These are phyloP conservation scores for Scheffersomyces lignicola DNA, from an alignment of 1,139 yeast genomes.

Conservation along the genomic window DNA sequence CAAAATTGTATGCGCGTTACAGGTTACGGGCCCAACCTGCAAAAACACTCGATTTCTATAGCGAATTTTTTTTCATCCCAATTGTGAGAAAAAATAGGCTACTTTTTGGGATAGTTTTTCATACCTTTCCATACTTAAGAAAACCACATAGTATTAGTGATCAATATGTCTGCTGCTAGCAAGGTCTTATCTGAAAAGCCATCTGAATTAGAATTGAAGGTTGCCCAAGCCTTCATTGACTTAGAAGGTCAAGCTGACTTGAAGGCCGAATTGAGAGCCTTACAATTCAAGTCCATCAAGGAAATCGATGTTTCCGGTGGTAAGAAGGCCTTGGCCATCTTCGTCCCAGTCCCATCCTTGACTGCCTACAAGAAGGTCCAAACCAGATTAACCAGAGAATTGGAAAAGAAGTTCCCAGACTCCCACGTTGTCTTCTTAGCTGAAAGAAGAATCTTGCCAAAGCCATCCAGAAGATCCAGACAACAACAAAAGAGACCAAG, in stretches of 20 bases:
- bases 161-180: conserved; percentile 88
- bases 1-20: conserved; percentile 6
- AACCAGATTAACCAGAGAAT: conserved; percentile 97
- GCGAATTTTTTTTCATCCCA: conserved; percentile 10
- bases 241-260: conserved; percentile 94
- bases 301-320: conserved; percentile 98
- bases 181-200: conserved; percentile 93
- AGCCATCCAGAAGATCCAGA: conserved; percentile 90
- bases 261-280: conserved; percentile 97
- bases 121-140: not conserved
- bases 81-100: conserved; percentile 6
- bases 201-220: conserved; percentile 98
- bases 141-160: not conserved
- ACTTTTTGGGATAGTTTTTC: conserved; percentile 8
- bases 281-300: conserved; percentile 98
- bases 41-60: conserved; percentile 9
- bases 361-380: conserved; percentile 96
- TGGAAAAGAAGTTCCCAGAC: conserved; percentile 99
- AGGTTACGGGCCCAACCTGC: conserved; percentile 9
- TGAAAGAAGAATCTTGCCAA: conserved; percentile 99
- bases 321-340: conserved; percentile 97
- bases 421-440: conserved; percentile 99
- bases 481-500: conserved; percentile 99
- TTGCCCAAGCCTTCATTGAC: conserved; percentile 98
- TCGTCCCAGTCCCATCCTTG: conserved; percentile 97